phyloP scores from a whole-genome alignment of 2,329 filamentous ascomycete species.

The Cercospora citrullina region DNA sequence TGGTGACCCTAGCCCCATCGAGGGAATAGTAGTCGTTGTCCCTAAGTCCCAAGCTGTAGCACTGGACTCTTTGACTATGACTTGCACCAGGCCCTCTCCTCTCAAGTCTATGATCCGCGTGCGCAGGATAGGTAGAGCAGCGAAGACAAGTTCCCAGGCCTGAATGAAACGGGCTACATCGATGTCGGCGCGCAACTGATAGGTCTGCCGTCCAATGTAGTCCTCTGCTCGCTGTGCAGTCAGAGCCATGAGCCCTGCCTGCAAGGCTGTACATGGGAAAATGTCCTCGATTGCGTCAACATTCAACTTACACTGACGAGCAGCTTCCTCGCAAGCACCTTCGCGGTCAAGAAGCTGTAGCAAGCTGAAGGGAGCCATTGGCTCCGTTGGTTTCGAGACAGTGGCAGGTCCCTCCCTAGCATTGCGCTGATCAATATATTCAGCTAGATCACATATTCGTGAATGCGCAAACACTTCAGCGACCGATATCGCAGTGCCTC shows the following conservation, averaged over 20 bases:
- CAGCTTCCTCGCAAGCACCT: neutral
- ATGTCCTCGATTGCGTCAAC: constrained; percentile 48
- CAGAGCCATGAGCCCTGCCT: constrained; percentile 50
- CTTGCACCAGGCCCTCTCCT: constrained; percentile 20
- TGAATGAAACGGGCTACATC: constrained; percentile 39
- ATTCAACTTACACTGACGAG: neutral
- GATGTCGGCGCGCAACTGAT: constrained; percentile 27
- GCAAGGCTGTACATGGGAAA: constrained; percentile 44
- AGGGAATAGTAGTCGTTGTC: neutral
- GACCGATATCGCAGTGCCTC: constrained; percentile 44
- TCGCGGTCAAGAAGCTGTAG: neutral
- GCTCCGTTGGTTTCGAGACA: neutral
- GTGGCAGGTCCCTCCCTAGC: neutral
- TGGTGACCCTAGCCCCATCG: constrained; percentile 2
- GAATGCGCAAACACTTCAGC: constrained; percentile 46
- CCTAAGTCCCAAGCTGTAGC: neutral
- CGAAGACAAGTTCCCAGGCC: constrained; percentile 27
- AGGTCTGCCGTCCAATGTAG: constrained; percentile 50
- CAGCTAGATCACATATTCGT: constrained; percentile 28
- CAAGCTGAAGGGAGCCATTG: neutral
- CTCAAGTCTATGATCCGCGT: constrained; percentile 10
- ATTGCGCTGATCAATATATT: neutral
- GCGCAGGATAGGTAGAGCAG: neutral
- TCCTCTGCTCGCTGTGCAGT: constrained; percentile 54
- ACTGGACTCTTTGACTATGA: constrained; percentile 26